Percentiles rank a stretch among this genome's conserved stretches.
Evolutionary conservation across 768 basidiomycete genomes (phyloP).

Genomic region (Mycena galopus): DNA sequence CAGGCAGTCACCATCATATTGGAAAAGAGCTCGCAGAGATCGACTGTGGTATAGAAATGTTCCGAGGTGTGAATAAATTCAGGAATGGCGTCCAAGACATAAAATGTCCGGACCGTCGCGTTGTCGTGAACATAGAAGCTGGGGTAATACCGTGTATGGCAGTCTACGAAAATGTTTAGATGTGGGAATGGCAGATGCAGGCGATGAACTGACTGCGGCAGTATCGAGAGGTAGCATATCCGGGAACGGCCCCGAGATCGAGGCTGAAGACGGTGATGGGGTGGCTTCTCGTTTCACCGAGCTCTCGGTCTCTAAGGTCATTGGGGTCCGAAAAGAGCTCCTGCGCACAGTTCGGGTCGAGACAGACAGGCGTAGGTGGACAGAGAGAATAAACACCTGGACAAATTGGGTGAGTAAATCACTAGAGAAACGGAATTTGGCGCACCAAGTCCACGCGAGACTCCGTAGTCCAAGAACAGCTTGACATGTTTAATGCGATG

Average conservation of each 20-base stretch:
- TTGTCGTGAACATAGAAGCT: constrained; percentile 43
- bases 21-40: constrained; percentile 25
- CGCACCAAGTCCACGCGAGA: constrained; percentile 24
- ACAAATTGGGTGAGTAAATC: constrained; percentile 2
- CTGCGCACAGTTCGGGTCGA: background rate
- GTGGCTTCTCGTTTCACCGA: constrained; percentile 14
- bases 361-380: background rate
- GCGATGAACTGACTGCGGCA: constrained; percentile 41
- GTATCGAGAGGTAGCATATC: constrained; percentile 39
- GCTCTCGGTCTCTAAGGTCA: constrained; percentile 1
- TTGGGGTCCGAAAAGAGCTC: background rate
- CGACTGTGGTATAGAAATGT: constrained; percentile 25
- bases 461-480: constrained; percentile 24
- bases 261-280: constrained; percentile 38
- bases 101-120: constrained; percentile 38
- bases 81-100: constrained; percentile 27
- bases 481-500: constrained; percentile 11
- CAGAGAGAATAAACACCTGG: too few relatives aligned
- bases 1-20: constrained; percentile 25
- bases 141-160: constrained; percentile 45
- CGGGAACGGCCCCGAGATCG: constrained; percentile 42
- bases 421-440: background rate
- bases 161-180: constrained; percentile 30
- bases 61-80: constrained; percentile 31
- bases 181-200: background rate